Conservation (phyloP, 2,329 filamentous ascomycete genomes). For the Epichloe brachyelytri region DNA sequence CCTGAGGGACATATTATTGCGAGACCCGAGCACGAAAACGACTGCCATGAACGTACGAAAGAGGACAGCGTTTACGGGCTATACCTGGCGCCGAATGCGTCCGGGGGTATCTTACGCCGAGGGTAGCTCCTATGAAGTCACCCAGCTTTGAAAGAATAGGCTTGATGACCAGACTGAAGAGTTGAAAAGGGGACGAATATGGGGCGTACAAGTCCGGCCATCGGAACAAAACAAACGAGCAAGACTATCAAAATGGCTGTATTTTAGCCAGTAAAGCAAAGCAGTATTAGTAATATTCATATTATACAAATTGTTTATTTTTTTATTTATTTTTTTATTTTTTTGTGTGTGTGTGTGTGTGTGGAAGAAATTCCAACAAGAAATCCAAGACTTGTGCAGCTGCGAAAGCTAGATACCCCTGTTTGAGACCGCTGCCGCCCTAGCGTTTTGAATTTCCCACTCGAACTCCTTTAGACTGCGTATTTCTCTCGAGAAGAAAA, state of each 20-base stretch:
- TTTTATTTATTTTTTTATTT: too few species aligned
- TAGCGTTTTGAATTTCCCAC: slow-evolving; percentile 75
- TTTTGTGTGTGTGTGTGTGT: too few species aligned
- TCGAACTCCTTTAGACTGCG: slow-evolving; percentile 79
- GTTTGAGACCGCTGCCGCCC: slow-evolving; percentile 21
- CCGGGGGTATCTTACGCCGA: slow-evolving; percentile 18
- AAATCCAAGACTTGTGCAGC: neutral
- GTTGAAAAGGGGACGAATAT: neutral
- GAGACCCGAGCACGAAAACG: slow-evolving; percentile 54
- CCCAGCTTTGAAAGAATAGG: neutral
- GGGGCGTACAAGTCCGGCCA: neutral
- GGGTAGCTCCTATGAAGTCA: neutral
- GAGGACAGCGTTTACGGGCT: slow-evolving; percentile 74
- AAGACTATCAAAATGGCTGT: too few species aligned
- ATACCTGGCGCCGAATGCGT: slow-evolving; percentile 57
- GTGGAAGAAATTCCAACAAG: neutral
- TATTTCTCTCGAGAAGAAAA: slow-evolving; percentile 80
- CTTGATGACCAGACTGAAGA: neutral
- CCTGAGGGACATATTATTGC: slow-evolving; percentile 70
- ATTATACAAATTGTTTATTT: neutral
- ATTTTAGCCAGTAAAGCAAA: neutral
- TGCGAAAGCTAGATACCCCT: neutral
- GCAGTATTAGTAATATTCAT: slow-evolving; percentile 1
- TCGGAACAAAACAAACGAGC: neutral
- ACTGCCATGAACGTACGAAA: slow-evolving; percentile 71